Conservation (phyloP, 495 filamentous ascomycete genomes). For the Sordaria brevicollis region DNA sequence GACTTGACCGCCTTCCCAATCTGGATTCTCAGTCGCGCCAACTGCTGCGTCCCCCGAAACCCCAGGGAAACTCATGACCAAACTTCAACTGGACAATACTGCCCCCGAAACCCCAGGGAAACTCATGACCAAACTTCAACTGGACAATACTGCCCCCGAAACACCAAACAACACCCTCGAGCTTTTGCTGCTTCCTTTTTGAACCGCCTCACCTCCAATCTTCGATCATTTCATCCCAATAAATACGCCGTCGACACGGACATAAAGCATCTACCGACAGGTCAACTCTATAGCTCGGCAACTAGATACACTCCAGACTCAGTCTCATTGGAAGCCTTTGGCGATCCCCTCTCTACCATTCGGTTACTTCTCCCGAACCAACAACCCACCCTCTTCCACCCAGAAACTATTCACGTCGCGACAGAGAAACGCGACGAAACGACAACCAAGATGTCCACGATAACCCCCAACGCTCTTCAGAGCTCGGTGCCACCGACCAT, state of each 20-base stretch:
- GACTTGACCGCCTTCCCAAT: slow-evolving; percentile 1
- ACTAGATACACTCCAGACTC: neutral
- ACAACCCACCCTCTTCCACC: neutral
- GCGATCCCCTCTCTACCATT: neutral
- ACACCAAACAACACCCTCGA: neutral
- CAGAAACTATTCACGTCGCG: neutral
- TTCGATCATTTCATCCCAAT: neutral
- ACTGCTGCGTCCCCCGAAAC: neutral
- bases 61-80: neutral
- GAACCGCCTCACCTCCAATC: neutral
- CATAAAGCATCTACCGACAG: neutral
- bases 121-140: neutral
- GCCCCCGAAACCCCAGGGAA: neutral
- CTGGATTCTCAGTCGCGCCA: neutral
- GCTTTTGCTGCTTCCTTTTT: neutral
- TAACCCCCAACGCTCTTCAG: slow-evolving; percentile 57
- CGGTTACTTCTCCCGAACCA: neutral
- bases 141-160: neutral
- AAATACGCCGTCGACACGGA: neutral
- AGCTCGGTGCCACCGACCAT: slow-evolving; percentile 67
- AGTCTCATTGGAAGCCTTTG: neutral
- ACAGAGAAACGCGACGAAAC: neutral
- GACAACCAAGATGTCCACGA: slow-evolving; percentile 57
- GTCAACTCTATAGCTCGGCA: neutral
- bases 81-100: no score